Evolutionary conservation across 2,329 filamentous ascomycete genomes (phyloP).

Genomic region (Bimuria novae-zelandiae): DNA sequence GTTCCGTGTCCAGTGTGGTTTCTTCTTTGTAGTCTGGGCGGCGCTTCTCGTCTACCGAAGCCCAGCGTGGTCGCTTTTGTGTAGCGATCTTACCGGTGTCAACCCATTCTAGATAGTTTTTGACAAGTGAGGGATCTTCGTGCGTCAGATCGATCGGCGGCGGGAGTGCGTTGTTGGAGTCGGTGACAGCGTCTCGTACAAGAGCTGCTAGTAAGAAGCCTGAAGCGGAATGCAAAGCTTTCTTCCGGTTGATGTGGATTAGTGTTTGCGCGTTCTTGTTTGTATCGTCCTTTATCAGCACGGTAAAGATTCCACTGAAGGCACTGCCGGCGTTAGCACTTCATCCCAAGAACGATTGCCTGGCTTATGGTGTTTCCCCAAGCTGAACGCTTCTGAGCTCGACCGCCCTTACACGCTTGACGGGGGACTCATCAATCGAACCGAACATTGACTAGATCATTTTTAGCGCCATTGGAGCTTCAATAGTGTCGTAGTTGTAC

Average conservation of each 20-base stretch:
- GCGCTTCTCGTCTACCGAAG: background rate
- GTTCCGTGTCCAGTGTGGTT: background rate
- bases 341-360: background rate
- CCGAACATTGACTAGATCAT: background rate
- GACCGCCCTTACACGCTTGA: background rate
- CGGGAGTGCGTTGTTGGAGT: background rate
- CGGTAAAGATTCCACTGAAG: background rate
- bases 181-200: background rate
- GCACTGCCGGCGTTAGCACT: background rate
- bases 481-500: background rate
- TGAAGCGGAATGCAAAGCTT: background rate
- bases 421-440: background rate
- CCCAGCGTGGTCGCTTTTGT: background rate
- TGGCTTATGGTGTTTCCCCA: background rate
- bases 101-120: background rate
- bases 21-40: background rate
- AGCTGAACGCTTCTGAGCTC: background rate
- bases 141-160: background rate
- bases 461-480: background rate
- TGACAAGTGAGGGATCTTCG: conserved; percentile 2
- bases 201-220: background rate
- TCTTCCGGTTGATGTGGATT: background rate
- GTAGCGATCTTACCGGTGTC: background rate
- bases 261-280: background rate
- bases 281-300: background rate